Evolutionary conservation across 768 basidiomycete species (phyloP), one percentile per base, ranked within the genome.

Genomic region (Lentinula boryana): DNA sequence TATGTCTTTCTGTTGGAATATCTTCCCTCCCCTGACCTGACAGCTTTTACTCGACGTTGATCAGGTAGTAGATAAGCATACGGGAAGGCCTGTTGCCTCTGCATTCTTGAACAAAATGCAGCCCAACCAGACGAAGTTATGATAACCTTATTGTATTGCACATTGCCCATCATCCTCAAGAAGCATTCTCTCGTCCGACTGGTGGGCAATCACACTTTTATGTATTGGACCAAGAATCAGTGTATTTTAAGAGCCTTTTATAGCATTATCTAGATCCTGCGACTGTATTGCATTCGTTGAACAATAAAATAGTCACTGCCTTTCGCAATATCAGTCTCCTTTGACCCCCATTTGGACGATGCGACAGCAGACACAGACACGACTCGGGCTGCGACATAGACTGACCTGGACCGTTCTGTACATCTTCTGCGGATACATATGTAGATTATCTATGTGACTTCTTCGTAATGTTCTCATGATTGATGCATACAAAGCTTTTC

Each of bases 71-170:
- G 84, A 88, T 69, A 86, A 84, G 63, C 71, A 76, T 54, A 77
- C 79, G 2, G 85, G 86, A 16, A 74, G 82, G 60, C 72, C 84
- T 43, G 73, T 89, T 54, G 87, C 87, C 7, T 88, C 87, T 1
- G 86, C 85, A 1, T 81, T 84, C 62, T 71, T 88, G 54, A 87
- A 80, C 74, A 88, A 89, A 72, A 89, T 88, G 87, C 86, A 89
- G 68, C 88, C 88, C 4, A 65, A 61, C 6, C 60, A 71, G 40
- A 71, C 83, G 23, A 84, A 82, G 65, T 72, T 85, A 60, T 85
- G 40, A 48, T 21, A n/a, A 18, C 21, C 18, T 12, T 21, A 38
- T n/a, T 23, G 18, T 48, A 23, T 48, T 23, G 41, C 21, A 38
- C 36, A 13, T 48, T 9, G 18, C 16, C 18, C 21, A 2, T 48